A percentile compares a stretch with the other conserved stretches of the same genome.
Conservation (phyloP, 805 yeast species). For the Yarrowia sp. region DNA sequence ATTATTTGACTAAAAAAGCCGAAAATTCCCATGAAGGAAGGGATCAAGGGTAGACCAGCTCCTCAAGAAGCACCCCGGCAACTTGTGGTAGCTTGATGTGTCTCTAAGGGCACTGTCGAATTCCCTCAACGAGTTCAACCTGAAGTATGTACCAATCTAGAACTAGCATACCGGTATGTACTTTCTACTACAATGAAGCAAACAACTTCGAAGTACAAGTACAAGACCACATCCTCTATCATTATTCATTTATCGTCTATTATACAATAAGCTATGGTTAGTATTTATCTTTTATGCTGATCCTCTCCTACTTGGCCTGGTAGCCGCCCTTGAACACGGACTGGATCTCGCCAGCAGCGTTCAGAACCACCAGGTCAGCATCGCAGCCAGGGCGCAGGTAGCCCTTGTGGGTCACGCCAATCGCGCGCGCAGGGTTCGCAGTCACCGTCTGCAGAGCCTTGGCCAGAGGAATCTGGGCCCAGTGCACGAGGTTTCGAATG, state of each 20-base stretch:
- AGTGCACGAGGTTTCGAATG: conserved; percentile 49
- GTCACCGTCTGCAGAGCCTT: conserved; percentile 58
- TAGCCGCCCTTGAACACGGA: conserved; percentile 53
- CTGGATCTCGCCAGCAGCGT: conserved; percentile 45
- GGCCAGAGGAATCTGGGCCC: conserved; percentile 51
- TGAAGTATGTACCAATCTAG: no score
- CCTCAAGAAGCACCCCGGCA: no score
- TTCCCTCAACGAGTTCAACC: no score
- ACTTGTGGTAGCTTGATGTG: no score
- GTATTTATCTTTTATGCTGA: neutral
- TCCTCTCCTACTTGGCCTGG: conserved; percentile 29
- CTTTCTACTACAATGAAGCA: no score
- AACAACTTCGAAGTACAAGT: no score
- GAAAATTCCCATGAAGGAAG: no score
- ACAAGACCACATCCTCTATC: neutral
- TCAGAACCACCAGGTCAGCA: conserved; percentile 54
- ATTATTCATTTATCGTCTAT: neutral
- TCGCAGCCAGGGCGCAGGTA: conserved; percentile 53
- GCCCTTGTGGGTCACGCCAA: conserved; percentile 49
- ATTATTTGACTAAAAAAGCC: no score
- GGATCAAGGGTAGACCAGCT: no score
- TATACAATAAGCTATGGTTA: conserved; percentile 16
- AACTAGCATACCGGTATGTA: no score
- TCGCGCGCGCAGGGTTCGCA: conserved; percentile 52
- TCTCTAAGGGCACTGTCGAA: no score